Evolutionary conservation across 208 protist species (phyloP).

Genomic region (Naegleria fowleri): DNA sequence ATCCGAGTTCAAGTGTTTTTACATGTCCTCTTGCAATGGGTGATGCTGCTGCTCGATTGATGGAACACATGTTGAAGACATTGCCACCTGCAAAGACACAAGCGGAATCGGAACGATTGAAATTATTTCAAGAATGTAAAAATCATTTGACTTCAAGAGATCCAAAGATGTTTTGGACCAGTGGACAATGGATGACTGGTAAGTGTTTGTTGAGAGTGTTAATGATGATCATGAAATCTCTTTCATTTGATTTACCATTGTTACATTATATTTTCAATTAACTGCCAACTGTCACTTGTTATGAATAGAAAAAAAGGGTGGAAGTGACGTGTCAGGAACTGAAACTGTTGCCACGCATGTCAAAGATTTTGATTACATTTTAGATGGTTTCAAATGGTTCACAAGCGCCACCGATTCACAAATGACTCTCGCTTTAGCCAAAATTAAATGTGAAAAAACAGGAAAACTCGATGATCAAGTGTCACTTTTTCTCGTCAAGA

Average conservation of each 20-base stretch:
- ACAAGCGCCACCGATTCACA: conserved; percentile 38
- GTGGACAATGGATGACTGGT: conserved; percentile 46
- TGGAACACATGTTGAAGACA: conserved; percentile 13
- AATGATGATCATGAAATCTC: not conserved
- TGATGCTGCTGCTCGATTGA: conserved; percentile 38
- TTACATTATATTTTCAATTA: too few relatives aligned
- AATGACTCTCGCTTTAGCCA: conserved; percentile 33
- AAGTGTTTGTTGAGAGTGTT: not conserved
- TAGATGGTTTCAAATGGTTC: conserved; percentile 45
- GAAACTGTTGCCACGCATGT: conserved; percentile 23
- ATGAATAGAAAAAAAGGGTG: conserved; percentile 37
- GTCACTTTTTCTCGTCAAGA: conserved; percentile 35
- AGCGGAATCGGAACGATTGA: not conserved
- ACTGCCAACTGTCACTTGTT: too few relatives aligned
- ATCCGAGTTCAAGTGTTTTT: conserved; percentile 15
- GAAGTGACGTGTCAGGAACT: conserved; percentile 36
- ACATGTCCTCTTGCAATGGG: conserved; percentile 48
- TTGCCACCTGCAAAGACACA: not conserved
- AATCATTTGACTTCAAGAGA: conserved; percentile 34
- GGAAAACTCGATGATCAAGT: conserved; percentile 22
- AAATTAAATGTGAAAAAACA: conserved; percentile 22
- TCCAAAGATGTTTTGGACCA: conserved; percentile 42
- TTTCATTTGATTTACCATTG: too few relatives aligned
- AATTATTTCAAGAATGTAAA: not conserved
- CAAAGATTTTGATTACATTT: not conserved